Conservation (phyloP, 768 basidiomycete species). For the Kwoniella sp. region DNA sequence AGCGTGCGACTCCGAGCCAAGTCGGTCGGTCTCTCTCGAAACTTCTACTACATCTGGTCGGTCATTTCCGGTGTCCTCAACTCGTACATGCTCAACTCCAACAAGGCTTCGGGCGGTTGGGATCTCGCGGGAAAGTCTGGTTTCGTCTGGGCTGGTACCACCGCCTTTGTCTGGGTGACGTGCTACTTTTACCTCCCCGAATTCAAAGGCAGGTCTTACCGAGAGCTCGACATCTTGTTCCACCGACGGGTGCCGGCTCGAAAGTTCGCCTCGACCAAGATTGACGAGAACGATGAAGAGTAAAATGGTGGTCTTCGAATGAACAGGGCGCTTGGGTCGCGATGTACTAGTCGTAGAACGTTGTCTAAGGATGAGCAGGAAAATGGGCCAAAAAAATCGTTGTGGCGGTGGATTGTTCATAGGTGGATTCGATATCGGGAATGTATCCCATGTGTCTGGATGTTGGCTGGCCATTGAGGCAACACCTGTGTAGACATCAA, state of each 20-base stretch:
- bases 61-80: constrained; percentile 25
- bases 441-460: no score
- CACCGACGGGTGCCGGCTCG: constrained; percentile 25
- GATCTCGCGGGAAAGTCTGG: constrained; percentile 1
- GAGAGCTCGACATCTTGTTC: constrained; percentile 44
- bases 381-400: no score
- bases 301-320: background rate
- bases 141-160: constrained; percentile 9
- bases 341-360: no score
- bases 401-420: no score
- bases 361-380: no score
- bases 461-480: no score
- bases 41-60: constrained; percentile 7
- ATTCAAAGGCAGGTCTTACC: constrained; percentile 34
- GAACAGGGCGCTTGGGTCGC: no score
- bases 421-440: no score
- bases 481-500: no score
- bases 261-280: constrained; percentile 21
- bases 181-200: constrained; percentile 32
- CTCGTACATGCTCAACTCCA: background rate
- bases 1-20: constrained; percentile 49
- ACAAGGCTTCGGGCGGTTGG: no score
- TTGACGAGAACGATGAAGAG: constrained; percentile 31
- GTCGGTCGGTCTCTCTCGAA: constrained; percentile 29
- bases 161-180: background rate